Conservation (phyloP, 2,329 filamentous ascomycete species). For the Pestalotiopsis sp. region DNA sequence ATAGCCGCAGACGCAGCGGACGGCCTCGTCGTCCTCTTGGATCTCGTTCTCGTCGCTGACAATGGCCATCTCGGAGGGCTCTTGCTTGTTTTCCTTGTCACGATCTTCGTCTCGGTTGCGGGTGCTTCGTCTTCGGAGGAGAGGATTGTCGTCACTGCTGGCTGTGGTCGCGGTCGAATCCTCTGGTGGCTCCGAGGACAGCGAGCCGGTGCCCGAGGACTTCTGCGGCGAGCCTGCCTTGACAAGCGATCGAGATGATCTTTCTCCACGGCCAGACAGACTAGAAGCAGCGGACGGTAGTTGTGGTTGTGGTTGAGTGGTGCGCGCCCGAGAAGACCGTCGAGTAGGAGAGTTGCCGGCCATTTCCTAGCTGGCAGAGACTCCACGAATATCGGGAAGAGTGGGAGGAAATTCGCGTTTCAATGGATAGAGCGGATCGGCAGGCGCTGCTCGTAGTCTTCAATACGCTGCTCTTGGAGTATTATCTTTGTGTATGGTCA, state of each 20-base stretch:
- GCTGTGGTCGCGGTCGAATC: constrained; percentile 54
- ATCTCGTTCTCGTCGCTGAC: constrained; percentile 71
- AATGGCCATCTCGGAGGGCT: constrained; percentile 49
- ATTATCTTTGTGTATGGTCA: background rate
- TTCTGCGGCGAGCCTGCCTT: constrained; percentile 76
- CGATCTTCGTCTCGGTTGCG: constrained; percentile 69
- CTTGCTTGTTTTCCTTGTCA: constrained; percentile 46
- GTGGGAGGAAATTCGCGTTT: background rate
- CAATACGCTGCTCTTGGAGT: constrained; percentile 1
- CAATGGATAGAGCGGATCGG: background rate
- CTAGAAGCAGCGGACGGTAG: constrained; percentile 79
- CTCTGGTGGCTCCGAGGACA: constrained; percentile 70
- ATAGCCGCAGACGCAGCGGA: constrained; percentile 91
- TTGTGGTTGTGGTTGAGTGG: constrained; percentile 74
- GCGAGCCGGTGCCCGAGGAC: constrained; percentile 72
- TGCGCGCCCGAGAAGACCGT: constrained; percentile 89
- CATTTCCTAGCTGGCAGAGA: constrained; percentile 30
- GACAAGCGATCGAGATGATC: constrained; percentile 70
- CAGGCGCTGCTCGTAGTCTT: background rate
- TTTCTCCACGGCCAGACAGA: constrained; percentile 75
- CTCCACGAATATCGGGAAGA: constrained; percentile 9
- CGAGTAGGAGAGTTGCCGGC: constrained; percentile 68
- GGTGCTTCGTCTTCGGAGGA: constrained; percentile 76
- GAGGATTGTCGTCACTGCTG: constrained; percentile 60
- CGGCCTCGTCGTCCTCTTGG: constrained; percentile 89